Percentiles rank a stretch among this genome's conserved stretches.
Conservation (phyloP, 805 yeast genomes). For the Teunomyces panamensis region DNA sequence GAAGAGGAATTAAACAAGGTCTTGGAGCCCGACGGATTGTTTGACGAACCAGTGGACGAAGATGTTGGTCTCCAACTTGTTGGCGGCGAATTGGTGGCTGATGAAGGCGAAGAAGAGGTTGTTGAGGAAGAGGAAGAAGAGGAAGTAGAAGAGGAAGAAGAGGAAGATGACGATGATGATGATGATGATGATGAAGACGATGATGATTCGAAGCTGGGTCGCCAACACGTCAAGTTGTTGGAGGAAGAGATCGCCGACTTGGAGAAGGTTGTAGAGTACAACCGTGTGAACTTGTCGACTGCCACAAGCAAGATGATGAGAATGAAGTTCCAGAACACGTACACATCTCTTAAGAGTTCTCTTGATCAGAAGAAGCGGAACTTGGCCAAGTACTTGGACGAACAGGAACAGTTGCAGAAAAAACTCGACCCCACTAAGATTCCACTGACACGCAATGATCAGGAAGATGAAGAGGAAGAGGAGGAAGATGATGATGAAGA, state of each 20-base stretch:
- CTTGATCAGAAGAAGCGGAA: conserved; percentile 76
- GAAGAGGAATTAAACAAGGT: conserved; percentile 60
- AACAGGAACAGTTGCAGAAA: conserved; percentile 24
- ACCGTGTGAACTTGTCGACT: conserved; percentile 65
- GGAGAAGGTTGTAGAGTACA: conserved; percentile 70
- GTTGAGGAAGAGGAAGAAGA: conserved; percentile 28
- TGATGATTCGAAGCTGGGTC: conserved; percentile 50
- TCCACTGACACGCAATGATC: conserved; percentile 10
- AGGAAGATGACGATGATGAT: conserved; percentile 51
- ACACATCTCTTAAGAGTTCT: conserved; percentile 73
- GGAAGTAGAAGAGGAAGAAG: conserved; percentile 55
- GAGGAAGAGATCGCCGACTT: conserved; percentile 85
- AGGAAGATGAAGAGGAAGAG: conserved; percentile 15
- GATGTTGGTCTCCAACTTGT: conserved; percentile 25
- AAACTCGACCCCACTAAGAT: conserved; percentile 22
- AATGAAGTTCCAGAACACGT: conserved; percentile 80
- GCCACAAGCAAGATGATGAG: conserved; percentile 83
- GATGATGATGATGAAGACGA: conserved; percentile 49
- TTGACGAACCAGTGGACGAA: conserved; percentile 28
- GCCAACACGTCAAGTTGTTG: conserved; percentile 62
- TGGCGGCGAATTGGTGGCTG: conserved; percentile 42
- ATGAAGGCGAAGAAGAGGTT: conserved; percentile 46
- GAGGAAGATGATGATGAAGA: conserved; percentile 14
- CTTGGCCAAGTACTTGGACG: conserved; percentile 35
- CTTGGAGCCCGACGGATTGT: conserved; percentile 23